A percentile compares a stretch with the other conserved stretches of the same genome.
Evolutionary conservation across 2,329 filamentous ascomycete species (phyloP).

Genomic region (Stagonosporopsis vannaccii): DNA sequence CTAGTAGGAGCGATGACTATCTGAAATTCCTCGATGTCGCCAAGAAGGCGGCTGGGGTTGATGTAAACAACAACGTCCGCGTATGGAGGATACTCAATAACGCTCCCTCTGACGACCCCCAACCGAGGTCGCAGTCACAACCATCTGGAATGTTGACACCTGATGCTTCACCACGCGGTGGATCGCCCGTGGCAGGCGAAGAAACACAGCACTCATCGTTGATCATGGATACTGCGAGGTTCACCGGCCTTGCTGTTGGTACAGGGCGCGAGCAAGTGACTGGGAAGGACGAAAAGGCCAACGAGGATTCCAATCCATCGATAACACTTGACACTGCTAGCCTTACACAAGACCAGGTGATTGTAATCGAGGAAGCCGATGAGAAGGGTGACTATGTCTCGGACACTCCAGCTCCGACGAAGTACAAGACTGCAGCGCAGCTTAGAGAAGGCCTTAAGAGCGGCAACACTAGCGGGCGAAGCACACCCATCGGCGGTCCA

Average conservation of each 20-base stretch:
- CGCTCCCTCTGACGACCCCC: constrained; percentile 45
- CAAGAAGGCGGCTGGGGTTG: constrained; percentile 73
- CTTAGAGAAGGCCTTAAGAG: constrained; percentile 34
- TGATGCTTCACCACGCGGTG: constrained; percentile 53
- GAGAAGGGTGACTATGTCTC: constrained; percentile 62
- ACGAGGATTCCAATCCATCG: constrained; percentile 79
- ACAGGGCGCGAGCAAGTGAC: constrained; percentile 70
- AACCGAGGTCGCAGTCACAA: constrained; percentile 31
- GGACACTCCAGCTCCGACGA: constrained; percentile 53
- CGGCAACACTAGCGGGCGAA: constrained; percentile 64
- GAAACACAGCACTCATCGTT: constrained; percentile 56
- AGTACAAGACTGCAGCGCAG: constrained; percentile 50
- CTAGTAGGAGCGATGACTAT: constrained; percentile 73
- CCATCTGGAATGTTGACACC: constrained; percentile 54
- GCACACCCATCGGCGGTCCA: constrained; percentile 70
- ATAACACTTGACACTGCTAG: constrained; percentile 70
- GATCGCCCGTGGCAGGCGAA: constrained; percentile 47
- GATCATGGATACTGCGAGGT: constrained; percentile 68
- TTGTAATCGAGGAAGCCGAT: constrained; percentile 84
- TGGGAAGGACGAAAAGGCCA: constrained; percentile 72
- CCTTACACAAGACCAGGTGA: constrained; percentile 73
- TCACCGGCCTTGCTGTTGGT: constrained; percentile 68
- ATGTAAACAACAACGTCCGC: constrained; percentile 75
- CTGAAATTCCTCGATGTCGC: constrained; percentile 78
- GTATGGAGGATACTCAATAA: constrained; percentile 71